A percentile compares a stretch with the other conserved stretches of the same genome.
These are phyloP conservation scores for Pichia scutulata DNA, from an alignment of 805 yeast genomes.

Conservation along the genomic window DNA sequence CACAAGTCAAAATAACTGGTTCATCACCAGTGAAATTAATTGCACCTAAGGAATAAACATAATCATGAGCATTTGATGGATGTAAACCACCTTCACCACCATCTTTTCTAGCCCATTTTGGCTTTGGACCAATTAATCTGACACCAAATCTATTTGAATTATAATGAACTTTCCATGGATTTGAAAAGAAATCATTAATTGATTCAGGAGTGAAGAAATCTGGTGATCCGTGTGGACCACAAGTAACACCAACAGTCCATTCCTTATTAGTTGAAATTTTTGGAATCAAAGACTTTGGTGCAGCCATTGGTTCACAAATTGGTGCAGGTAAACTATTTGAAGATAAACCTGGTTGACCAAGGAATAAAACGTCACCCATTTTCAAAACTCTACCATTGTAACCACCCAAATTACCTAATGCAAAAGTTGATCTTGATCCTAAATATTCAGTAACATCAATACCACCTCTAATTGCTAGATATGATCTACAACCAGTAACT, in stretches of 20 bases:
- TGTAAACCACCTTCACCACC: constrained; percentile 98
- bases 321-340: constrained; percentile 71
- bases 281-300: constrained; percentile 55
- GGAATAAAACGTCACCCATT: constrained; percentile 83
- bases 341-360: constrained; percentile 68
- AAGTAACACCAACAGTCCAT: constrained; percentile 89
- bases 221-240: constrained; percentile 98
- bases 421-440: constrained; percentile 95
- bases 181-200: constrained; percentile 63
- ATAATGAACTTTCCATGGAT: constrained; percentile 92
- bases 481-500: constrained; percentile 77
- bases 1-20: constrained; percentile 93
- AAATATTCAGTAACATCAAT: constrained; percentile 89
- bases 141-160: constrained; percentile 97
- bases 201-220: constrained; percentile 81
- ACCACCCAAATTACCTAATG: constrained; percentile 90
- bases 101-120: constrained; percentile 90
- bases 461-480: constrained; percentile 87
- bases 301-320: constrained; percentile 49
- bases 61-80: constrained; percentile 98
- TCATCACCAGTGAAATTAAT: constrained; percentile 98
- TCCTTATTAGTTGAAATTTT: constrained; percentile 36
- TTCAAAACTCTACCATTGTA: constrained; percentile 87
- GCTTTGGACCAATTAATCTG: constrained; percentile 90
- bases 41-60: constrained; percentile 93